Conservation (phyloP, 306 rosid genomes). For the Myrica gale region DNA sequence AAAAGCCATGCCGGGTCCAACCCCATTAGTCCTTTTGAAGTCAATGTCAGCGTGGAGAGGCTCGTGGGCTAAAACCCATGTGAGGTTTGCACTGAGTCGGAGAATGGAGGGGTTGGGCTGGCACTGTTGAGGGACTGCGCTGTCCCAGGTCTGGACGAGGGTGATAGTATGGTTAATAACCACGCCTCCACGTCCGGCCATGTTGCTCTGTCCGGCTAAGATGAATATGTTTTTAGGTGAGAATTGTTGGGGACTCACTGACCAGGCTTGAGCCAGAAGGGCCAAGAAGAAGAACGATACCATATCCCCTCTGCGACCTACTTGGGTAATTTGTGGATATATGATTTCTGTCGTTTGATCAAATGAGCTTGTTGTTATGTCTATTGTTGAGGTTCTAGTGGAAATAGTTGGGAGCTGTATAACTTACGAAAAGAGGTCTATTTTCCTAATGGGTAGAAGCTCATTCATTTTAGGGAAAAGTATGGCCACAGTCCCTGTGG, state of each 20-base stretch:
- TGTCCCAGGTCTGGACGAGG: slow-evolving; percentile 54
- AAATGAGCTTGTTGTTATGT: not conserved
- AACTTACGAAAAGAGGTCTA: no score
- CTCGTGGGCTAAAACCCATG: slow-evolving; percentile 74
- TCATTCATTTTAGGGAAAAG: no score
- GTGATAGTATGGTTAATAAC: not conserved
- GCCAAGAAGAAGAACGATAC: slow-evolving; percentile 1
- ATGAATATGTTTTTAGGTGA: slow-evolving; percentile 45
- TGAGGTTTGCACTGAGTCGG: slow-evolving; percentile 43
- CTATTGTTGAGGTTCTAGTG: no score
- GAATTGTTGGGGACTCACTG: slow-evolving; percentile 8
- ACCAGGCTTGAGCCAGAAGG: slow-evolving; percentile 19
- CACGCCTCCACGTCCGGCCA: slow-evolving; percentile 92
- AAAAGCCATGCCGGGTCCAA: slow-evolving; percentile 49
- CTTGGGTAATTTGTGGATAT: not conserved
- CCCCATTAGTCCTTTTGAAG: slow-evolving; percentile 26
- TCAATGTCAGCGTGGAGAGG: slow-evolving; percentile 69
- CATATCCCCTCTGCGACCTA: not conserved
- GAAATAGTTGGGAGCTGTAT: no score
- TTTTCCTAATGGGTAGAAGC: no score
- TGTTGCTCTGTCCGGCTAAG: slow-evolving; percentile 94
- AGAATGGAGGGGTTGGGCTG: slow-evolving; percentile 40
- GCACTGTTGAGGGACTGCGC: slow-evolving; percentile 53
- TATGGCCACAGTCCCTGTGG: no score
- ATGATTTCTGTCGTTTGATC: no score